phyloP scores from a whole-genome alignment of 1,284 basidiomycete genomes.

The Microbotryum violaceum region DNA sequence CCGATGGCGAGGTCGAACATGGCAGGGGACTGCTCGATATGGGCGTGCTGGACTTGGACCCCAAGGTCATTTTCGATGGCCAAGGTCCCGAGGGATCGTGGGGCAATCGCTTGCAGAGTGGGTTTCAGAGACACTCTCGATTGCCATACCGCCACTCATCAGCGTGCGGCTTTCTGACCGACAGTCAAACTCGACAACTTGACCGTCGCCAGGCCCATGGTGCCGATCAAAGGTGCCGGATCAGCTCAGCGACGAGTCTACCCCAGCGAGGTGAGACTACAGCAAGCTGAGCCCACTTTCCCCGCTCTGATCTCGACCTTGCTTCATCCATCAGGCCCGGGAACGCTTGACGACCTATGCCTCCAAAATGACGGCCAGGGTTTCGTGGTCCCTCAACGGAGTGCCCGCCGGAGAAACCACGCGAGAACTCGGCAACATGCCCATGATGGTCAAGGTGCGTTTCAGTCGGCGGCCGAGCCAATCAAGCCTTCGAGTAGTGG shows the following conservation, averaged over 20 bases:
- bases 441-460: constrained; percentile 92
- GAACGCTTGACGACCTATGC: constrained; percentile 88
- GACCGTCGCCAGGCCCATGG: constrained; percentile 75
- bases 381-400: constrained; percentile 77
- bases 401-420: constrained; percentile 65
- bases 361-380: constrained; percentile 79
- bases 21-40: constrained; percentile 69
- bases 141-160: too few relatives aligned
- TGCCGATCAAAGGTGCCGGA: constrained; percentile 70
- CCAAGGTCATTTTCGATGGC: constrained; percentile 83
- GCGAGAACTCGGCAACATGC: constrained; percentile 84
- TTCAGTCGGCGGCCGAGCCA: constrained; percentile 1
- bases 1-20: constrained; percentile 44
- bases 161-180: not conserved
- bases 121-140: not conserved
- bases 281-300: too few relatives aligned
- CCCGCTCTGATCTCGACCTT: not conserved
- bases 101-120: constrained; percentile 43
- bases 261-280: constrained; percentile 66
- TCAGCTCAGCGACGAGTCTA: constrained; percentile 72
- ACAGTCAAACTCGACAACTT: constrained; percentile 86
- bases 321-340: constrained; percentile 55
- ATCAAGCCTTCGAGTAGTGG: constrained; percentile 8
- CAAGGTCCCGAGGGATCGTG: constrained; percentile 40
- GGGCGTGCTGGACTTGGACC: constrained; percentile 74